Evolutionary conservation across 768 basidiomycete genomes (phyloP).

Genomic region (Suillus brevipes): DNA sequence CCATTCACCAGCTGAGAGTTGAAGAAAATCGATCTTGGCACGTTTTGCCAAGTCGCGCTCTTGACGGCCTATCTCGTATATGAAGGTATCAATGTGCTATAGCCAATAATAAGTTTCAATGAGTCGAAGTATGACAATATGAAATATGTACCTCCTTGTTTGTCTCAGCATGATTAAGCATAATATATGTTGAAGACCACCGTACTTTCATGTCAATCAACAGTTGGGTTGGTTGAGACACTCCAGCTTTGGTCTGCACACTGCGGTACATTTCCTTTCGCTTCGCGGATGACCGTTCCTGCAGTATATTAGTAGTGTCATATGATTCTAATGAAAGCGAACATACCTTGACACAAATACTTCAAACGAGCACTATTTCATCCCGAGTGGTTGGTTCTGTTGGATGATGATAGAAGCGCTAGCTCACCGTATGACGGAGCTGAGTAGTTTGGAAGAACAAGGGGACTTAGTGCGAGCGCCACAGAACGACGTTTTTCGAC

Average conservation of each 20-base stretch:
- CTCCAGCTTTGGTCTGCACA: too few relatives aligned
- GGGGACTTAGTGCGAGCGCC: too few relatives aligned
- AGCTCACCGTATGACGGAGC: too few relatives aligned
- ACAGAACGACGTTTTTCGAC: too few relatives aligned
- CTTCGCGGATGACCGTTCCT: background rate
- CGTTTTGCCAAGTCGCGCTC: background rate
- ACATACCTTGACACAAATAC: too few relatives aligned
- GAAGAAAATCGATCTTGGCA: background rate
- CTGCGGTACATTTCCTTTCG: background rate
- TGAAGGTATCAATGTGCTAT: background rate
- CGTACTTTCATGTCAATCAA: background rate
- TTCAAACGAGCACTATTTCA: background rate
- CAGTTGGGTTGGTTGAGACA: background rate
- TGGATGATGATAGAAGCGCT: too few relatives aligned
- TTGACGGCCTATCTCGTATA: background rate
- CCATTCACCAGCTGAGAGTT: background rate
- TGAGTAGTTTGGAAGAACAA: too few relatives aligned
- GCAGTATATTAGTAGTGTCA: background rate
- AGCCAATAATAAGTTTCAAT: background rate
- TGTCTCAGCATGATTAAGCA: background rate
- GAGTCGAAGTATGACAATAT: background rate
- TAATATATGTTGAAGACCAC: background rate
- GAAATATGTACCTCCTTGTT: background rate
- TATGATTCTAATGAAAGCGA: too few relatives aligned
- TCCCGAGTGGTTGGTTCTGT: background rate